phyloP scores from a whole-genome alignment of 768 basidiomycete species.

The Collybia sp. region DNA sequence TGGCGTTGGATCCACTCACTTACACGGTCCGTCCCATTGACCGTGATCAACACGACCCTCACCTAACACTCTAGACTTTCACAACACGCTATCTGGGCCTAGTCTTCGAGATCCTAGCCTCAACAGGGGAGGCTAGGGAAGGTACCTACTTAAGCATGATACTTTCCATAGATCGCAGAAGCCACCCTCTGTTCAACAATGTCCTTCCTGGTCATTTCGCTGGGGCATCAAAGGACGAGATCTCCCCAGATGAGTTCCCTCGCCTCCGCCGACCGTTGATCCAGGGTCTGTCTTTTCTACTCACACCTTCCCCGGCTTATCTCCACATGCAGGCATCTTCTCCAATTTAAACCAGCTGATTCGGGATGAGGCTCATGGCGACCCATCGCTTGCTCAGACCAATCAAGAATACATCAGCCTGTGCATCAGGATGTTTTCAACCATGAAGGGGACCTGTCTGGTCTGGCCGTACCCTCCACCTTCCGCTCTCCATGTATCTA shows the following conservation, averaged over 20 bases:
- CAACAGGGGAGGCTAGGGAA: too few species aligned
- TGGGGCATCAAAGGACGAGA: slow-evolving; percentile 22
- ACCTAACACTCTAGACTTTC: not conserved
- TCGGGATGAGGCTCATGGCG: slow-evolving; percentile 15
- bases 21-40: slow-evolving; percentile 43
- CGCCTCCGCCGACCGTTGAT: slow-evolving; percentile 28
- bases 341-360: slow-evolving; percentile 35
- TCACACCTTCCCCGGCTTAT: slow-evolving; percentile 6
- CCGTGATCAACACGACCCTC: too few species aligned
- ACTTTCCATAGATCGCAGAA: too few species aligned
- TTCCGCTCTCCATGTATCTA: not conserved
- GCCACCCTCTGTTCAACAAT: not conserved
- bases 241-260: slow-evolving; percentile 24
- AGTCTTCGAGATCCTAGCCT: not conserved
- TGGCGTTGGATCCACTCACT: slow-evolving; percentile 54
- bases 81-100: not conserved
- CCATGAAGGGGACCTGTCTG: slow-evolving; percentile 43
- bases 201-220: not conserved
- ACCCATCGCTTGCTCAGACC: slow-evolving; percentile 15
- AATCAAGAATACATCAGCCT: slow-evolving; percentile 35
- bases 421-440: slow-evolving; percentile 41
- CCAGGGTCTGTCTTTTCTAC: slow-evolving; percentile 14
- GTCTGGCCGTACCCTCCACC: slow-evolving; percentile 21
- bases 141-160: too few species aligned
- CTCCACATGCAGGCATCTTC: slow-evolving; percentile 30